These are phyloP conservation scores for Aureobasidium sp. DNA, from an alignment of 2,329 filamentous ascomycete species.

Conservation along the genomic window DNA sequence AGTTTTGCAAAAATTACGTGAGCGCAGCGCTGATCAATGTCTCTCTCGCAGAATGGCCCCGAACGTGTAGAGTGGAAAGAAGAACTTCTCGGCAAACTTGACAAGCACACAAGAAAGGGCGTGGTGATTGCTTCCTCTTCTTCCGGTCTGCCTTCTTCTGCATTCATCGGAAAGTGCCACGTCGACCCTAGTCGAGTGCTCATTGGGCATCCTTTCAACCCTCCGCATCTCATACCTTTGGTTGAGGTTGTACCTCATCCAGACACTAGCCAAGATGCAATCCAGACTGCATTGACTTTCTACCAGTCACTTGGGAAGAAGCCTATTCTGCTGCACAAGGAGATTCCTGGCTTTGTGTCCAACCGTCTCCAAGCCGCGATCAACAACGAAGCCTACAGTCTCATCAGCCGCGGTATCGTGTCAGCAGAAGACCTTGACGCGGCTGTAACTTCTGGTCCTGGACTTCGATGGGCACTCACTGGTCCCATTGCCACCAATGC, in stretches of 20 bases:
- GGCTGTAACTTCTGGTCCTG: constrained; percentile 41
- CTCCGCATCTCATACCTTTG: constrained; percentile 53
- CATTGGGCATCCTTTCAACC: constrained; percentile 54
- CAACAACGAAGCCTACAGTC: constrained; percentile 45
- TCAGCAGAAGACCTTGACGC: constrained; percentile 37
- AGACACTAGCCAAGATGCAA: constrained; percentile 29
- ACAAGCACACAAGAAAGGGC: constrained; percentile 32
- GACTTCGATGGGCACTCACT: constrained; percentile 46
- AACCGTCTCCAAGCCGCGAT: constrained; percentile 51
- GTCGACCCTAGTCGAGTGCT: constrained; percentile 36
- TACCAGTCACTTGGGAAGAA: constrained; percentile 34
- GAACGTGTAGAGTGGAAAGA: background rate
- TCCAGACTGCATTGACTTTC: constrained; percentile 36
- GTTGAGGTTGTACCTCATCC: constrained; percentile 48
- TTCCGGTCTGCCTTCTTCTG: constrained; percentile 47
- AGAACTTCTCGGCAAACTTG: constrained; percentile 42
- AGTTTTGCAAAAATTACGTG: too few relatives aligned
- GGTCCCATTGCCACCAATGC: constrained; percentile 37
- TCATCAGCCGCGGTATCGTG: constrained; percentile 47
- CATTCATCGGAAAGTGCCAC: constrained; percentile 36
- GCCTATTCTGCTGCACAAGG: constrained; percentile 43
- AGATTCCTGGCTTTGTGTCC: constrained; percentile 48
- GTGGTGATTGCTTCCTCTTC: constrained; percentile 51
- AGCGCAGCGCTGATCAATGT: background rate
- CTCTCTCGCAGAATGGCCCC: background rate